phyloP scores from a whole-genome alignment of 108 stramenopile genomes.

The Phaeodactylum tricornutum region DNA sequence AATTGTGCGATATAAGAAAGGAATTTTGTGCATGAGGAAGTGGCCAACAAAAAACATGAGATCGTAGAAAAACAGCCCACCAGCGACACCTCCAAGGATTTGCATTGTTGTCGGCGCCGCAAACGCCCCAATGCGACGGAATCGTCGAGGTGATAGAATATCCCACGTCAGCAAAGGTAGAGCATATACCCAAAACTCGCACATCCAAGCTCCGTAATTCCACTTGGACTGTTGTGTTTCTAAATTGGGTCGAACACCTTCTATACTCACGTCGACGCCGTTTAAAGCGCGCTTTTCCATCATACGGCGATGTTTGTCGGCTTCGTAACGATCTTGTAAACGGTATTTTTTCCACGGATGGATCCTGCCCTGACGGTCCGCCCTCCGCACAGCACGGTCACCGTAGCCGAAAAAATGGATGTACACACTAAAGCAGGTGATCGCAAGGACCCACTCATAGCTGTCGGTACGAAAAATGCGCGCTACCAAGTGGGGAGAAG shows the following conservation, averaged over 20 bases:
- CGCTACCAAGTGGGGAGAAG: background rate
- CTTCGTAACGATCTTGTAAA: constrained; percentile 13
- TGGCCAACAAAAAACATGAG: constrained; percentile 13
- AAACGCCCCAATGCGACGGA: constrained; percentile 4
- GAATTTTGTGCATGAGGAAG: constrained; percentile 12
- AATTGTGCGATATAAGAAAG: constrained; percentile 7
- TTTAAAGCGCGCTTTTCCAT: too few relatives aligned
- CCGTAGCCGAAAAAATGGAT: constrained; percentile 9
- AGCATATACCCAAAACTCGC: constrained; percentile 7
- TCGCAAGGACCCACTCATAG: constrained; percentile 10
- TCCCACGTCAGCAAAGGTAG: constrained; percentile 9
- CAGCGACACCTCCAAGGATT: constrained; percentile 3
- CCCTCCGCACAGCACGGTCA: constrained; percentile 4
- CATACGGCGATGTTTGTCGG: constrained; percentile 8
- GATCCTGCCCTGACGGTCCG: constrained; percentile 7
- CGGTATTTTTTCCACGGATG: constrained; percentile 15
- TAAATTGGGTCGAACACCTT: background rate
- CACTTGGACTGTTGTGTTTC: background rate
- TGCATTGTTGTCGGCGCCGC: constrained; percentile 7
- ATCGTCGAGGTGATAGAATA: constrained; percentile 7
- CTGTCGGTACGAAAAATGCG: constrained; percentile 12
- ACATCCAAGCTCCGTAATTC: constrained; percentile 8
- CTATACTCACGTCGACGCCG: too few relatives aligned
- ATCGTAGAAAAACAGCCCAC: constrained; percentile 10
- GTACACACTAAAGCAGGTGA: constrained; percentile 1